Evolutionary conservation across 257 asterid species (phyloP).

Genomic region (Solanum ossicruentum): DNA sequence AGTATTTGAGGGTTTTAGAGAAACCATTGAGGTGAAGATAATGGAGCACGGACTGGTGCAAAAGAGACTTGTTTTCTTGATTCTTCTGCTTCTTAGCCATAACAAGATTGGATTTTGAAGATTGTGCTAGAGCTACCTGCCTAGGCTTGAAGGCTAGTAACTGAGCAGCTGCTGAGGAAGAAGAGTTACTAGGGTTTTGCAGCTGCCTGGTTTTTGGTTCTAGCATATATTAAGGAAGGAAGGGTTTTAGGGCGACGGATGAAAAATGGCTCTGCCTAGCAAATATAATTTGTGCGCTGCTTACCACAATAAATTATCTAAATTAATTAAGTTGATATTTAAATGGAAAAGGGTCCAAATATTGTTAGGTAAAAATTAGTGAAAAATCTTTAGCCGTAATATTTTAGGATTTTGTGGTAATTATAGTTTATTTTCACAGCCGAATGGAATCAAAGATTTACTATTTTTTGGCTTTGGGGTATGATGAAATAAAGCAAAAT

Average conservation of each 20-base stretch:
- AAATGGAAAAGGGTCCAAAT: too few species aligned
- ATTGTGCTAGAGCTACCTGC: constrained; percentile 16
- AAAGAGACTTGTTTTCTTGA: neutral
- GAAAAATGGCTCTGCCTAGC: neutral
- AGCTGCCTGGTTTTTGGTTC: neutral
- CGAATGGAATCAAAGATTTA: too few species aligned
- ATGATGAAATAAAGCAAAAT: too few species aligned
- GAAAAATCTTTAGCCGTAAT: too few species aligned
- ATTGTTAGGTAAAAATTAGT: too few species aligned
- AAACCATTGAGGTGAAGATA: constrained; percentile 14
- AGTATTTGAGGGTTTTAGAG: constrained; percentile 17
- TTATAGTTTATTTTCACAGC: too few species aligned
- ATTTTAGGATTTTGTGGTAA: too few species aligned
- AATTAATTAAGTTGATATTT: too few species aligned
- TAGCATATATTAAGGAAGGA: neutral
- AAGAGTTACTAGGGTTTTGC: neutral
- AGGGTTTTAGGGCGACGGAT: constrained; percentile 14
- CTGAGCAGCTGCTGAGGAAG: neutral
- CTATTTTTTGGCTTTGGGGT: too few species aligned
- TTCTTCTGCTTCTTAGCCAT: constrained; percentile 6
- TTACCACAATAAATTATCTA: too few species aligned
- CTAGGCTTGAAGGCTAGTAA: constrained; percentile 18
- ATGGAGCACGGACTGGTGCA: constrained; percentile 10
- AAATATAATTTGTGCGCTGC: neutral
- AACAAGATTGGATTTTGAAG: neutral